These are phyloP conservation scores for Nicotiana tomentosiformis DNA, from an alignment of 257 asterid genomes.

Conservation along the genomic window DNA sequence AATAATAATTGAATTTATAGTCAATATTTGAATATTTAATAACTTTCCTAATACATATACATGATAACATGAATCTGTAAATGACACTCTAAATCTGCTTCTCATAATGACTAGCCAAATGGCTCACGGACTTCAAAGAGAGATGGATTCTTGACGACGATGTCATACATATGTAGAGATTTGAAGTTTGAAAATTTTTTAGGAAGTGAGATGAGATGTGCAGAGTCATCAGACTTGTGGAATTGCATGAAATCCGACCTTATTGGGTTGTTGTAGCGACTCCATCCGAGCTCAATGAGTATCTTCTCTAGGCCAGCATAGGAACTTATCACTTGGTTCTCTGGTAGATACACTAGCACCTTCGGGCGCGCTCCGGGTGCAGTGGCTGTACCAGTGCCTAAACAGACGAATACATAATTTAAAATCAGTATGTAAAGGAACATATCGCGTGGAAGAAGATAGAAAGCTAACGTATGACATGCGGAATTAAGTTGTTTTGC, in stretches of 20 bases:
- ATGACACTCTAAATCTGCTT: no score
- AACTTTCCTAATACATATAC: no score
- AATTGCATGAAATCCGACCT: conserved; percentile 24
- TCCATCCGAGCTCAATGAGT: conserved; percentile 27
- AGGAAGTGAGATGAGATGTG: conserved; percentile 32
- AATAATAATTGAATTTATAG: no score
- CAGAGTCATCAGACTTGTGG: conserved; percentile 26
- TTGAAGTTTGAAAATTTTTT: conserved; percentile 21
- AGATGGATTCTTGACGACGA: conserved; percentile 36
- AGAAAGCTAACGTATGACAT: not conserved
- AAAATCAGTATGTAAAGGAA: not conserved
- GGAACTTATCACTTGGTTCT: conserved; percentile 21
- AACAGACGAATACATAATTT: not conserved
- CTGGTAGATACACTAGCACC: conserved; percentile 25
- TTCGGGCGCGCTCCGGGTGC: conserved; percentile 37
- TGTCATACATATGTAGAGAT: conserved; percentile 29
- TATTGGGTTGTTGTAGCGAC: conserved; percentile 17
- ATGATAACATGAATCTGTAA: no score
- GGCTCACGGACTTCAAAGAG: conserved; percentile 29
- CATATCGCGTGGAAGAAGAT: not conserved
- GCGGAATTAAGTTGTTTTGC: not conserved
- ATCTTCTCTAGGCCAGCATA: conserved; percentile 25
- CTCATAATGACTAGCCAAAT: no score
- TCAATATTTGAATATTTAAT: no score
- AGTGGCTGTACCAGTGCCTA: conserved; percentile 22